Evolutionary conservation across 1,284 basidiomycete genomes (phyloP), one percentile per base, ranked within the genome.

Genomic region (Xanthoconium separans): DNA sequence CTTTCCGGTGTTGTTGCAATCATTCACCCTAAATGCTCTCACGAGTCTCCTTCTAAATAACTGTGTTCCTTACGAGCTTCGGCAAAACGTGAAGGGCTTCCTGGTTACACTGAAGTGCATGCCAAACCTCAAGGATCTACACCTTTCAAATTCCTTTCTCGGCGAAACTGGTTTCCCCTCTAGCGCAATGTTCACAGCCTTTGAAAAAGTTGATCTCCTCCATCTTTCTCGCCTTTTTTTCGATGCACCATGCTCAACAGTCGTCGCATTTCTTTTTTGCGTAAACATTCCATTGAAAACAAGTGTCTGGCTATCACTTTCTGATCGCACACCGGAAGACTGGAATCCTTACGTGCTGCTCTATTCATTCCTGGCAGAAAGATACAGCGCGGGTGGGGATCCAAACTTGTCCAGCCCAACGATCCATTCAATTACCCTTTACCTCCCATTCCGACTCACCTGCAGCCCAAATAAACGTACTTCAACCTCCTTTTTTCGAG

Each of bases 81-180:
- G 27, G 27, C 27, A 27, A 2, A 53, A 55, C 4, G 51, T 57
- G 16, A n/a, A 22, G 4, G 62, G 64, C 24, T 51, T 75, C n/a
- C 43, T 64, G 6, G 36, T 58, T 36, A 54, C 51, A 1, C 58
- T 75, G 8, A 20, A 55, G 33, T 54, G 54, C 41, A 69, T 70
- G 66, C 69, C 65, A 9, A 11, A 48, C 15, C 60, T 75, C 15
- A 54, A 59, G 45, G 45, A 49, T 1, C 61, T 75, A 2, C 58
- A 64, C 27, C 59, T 75, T 6, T 4, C 4, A 5, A 0, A n/a
- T 15, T 11, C 24, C 31, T 24, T 53, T 29, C 7, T 22, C 20
- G n/a, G 10, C 7, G 33, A 24, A 4, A 6, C 8, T 4, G 16
- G 13, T 20, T 53, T 39, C 18, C 34, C 33, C 13, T 44, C 52